These are phyloP conservation scores for Zalaria sp. DNA, from an alignment of 2,329 filamentous ascomycete genomes.

Conservation along the genomic window DNA sequence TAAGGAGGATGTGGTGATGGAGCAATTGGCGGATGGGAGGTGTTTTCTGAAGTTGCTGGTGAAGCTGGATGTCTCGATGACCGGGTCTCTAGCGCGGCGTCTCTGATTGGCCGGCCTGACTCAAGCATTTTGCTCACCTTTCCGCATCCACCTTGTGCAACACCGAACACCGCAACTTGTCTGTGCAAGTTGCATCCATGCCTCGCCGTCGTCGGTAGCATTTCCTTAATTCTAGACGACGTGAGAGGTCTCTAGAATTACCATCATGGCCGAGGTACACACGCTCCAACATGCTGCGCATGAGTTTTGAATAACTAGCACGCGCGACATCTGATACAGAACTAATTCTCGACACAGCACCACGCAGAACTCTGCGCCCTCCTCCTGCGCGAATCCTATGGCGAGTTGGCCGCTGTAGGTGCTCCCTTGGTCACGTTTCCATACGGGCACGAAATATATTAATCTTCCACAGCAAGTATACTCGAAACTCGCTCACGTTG, in stretches of 20 bases:
- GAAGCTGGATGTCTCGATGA: neutral
- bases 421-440: neutral
- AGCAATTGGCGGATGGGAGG: neutral
- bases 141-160: neutral
- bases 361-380: constrained; percentile 79
- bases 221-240: constrained; percentile 15
- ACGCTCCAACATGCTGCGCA: neutral
- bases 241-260: constrained; percentile 23
- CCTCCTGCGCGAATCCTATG: constrained; percentile 77
- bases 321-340: neutral
- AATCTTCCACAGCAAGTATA: constrained; percentile 58
- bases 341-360: constrained; percentile 41
- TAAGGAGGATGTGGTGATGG: neutral
- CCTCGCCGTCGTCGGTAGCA: constrained; percentile 15
- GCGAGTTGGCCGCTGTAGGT: constrained; percentile 81
- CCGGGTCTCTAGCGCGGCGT: too few relatives aligned
- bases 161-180: neutral
- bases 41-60: neutral
- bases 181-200: constrained; percentile 11
- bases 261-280: constrained; percentile 8
- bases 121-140: too few relatives aligned
- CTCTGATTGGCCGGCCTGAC: too few relatives aligned
- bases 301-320: too few relatives aligned
- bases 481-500: constrained; percentile 60
- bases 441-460: neutral